These are phyloP conservation scores for Picea glauca DNA, from an alignment of 75 land plant genomes.

Conservation along the genomic window DNA sequence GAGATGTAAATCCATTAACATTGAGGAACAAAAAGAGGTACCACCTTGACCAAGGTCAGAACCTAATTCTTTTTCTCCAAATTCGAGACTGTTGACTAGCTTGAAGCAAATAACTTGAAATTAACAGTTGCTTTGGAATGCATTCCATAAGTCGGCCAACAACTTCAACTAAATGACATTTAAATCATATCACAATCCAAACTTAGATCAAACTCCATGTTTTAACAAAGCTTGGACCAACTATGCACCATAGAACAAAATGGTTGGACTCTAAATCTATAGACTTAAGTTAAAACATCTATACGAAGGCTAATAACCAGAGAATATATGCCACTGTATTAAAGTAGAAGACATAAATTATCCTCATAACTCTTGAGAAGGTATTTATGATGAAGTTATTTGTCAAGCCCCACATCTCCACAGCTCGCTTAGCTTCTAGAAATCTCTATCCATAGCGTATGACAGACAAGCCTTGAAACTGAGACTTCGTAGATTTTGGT, in stretches of 20 bases:
- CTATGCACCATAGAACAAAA: background rate
- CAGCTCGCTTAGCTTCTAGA: too few species aligned
- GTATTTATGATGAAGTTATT: too few species aligned
- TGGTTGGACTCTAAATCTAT: background rate
- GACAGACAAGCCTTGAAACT: constrained; percentile 27
- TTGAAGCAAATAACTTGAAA: background rate
- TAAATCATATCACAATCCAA: background rate
- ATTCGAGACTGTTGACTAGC: background rate
- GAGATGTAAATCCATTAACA: background rate
- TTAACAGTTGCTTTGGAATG: background rate
- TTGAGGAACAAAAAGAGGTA: background rate
- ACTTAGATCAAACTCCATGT: background rate
- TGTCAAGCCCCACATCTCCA: too few species aligned
- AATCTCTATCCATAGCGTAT: constrained; percentile 4
- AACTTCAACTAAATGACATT: background rate
- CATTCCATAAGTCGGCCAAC: background rate
- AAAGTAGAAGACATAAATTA: too few species aligned
- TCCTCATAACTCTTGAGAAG: too few species aligned
- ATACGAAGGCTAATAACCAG: background rate
- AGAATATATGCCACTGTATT: background rate
- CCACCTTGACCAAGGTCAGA: background rate
- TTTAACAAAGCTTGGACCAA: background rate
- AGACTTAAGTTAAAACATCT: background rate
- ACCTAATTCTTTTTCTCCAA: background rate
- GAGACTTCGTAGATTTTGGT: constrained; percentile 33